Percentiles rank a stretch among this genome's conserved stretches.
phyloP scores from a whole-genome alignment of 208 protist genomes.

The Trypanosoma caninum region DNA sequence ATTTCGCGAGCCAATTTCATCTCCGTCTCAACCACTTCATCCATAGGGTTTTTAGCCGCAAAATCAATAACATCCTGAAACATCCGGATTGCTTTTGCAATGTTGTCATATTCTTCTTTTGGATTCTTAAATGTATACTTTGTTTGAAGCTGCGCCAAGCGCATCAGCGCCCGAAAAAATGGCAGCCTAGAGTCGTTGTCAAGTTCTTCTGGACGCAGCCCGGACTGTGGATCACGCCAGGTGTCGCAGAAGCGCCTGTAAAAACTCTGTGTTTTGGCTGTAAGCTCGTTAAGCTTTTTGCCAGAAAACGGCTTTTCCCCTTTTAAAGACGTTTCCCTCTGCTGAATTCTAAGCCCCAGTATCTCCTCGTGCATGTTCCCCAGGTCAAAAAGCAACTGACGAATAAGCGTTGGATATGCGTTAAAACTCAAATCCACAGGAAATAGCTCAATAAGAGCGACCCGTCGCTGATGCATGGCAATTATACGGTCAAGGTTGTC shows the following conservation, averaged over 20 bases:
- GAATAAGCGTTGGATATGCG: constrained; percentile 73
- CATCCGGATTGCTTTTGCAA: constrained; percentile 37
- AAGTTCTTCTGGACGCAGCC: constrained; percentile 36
- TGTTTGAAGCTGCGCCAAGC: constrained; percentile 56
- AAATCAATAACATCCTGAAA: constrained; percentile 66
- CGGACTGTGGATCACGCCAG: constrained; percentile 56
- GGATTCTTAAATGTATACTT: constrained; percentile 36
- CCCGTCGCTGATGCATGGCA: constrained; percentile 74
- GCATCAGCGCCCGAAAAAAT: constrained; percentile 82
- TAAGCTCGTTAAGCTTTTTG: constrained; percentile 62
- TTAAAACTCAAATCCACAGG: constrained; percentile 85
- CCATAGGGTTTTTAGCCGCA: constrained; percentile 42
- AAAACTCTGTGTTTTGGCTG: constrained; percentile 41
- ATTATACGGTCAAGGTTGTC: constrained; percentile 46
- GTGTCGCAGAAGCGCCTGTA: constrained; percentile 79
- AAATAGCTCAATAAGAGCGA: constrained; percentile 59
- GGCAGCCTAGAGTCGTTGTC: constrained; percentile 68
- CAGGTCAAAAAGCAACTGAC: constrained; percentile 84
- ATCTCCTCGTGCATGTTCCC: constrained; percentile 72
- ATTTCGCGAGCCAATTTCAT: constrained; percentile 63
- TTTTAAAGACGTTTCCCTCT: constrained; percentile 32
- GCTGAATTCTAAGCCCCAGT: constrained; percentile 56
- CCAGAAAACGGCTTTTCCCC: constrained; percentile 69
- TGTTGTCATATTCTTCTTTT: constrained; percentile 80
- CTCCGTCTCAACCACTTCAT: constrained; percentile 37